Percentiles rank a stretch among this genome's conserved stretches.
Conservation (phyloP, 2,329 filamentous ascomycete species). For the Pyricularia pennisetigena region DNA sequence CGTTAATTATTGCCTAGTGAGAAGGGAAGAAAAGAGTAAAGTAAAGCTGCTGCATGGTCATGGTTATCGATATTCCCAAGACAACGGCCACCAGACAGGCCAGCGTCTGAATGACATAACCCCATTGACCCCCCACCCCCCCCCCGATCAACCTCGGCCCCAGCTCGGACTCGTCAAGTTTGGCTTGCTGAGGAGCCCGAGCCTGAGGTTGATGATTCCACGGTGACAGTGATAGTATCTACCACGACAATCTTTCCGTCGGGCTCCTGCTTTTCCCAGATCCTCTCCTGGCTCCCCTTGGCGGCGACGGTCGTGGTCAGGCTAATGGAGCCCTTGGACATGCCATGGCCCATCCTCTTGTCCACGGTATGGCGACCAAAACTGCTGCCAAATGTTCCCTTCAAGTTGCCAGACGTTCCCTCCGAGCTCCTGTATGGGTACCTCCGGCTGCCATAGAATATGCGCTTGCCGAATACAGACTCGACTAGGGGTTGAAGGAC, state of each 20-base stretch:
- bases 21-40: too few relatives aligned
- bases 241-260: background rate
- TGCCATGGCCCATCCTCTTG: background rate
- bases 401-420: background rate
- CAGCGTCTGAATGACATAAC: background rate
- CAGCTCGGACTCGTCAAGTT: background rate
- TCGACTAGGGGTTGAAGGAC: background rate
- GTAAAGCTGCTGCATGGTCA: background rate
- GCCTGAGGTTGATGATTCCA: background rate
- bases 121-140: too few relatives aligned
- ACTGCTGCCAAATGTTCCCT: background rate
- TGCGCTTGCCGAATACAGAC: background rate
- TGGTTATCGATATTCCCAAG: background rate
- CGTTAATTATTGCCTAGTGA: background rate
- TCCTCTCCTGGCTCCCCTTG: background rate
- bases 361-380: background rate
- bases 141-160: too few relatives aligned
- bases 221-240: background rate
- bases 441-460: background rate
- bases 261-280: background rate
- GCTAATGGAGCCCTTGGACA: background rate
- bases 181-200: background rate
- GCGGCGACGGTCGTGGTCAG: background rate
- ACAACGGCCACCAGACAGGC: background rate
- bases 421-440: background rate